Base-by-base conservation (phyloP, 305 asterid genomes). In the Solanum chacoense region DNA sequence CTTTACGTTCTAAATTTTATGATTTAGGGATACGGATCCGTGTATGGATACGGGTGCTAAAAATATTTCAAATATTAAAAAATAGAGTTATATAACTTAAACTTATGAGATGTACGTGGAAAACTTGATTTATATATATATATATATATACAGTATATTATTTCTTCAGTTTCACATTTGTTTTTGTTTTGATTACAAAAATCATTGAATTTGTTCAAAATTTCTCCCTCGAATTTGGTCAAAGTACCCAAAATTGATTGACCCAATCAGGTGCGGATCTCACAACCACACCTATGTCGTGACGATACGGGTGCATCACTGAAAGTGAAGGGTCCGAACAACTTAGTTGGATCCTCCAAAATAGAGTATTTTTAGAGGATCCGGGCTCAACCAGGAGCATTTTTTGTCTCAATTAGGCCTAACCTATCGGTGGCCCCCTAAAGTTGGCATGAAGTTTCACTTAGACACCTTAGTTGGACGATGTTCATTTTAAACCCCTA, bases 371-470 rank as follows among this genome's bases (percentile, higher is more conserved):
- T 40, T 59, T 59, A 59, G 6, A 59, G 26, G 69, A 59, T 59
- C 0, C 11, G 3, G 1, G 69, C 12, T 8, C 11, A 59, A 59
- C 26, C 0, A 20, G 5, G 24, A 22, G 4, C 69, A 59, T 59
- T 59, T 59, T 59, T 8, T 0, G 35, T 34, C 34, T 32, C 34
- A 32, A 32, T 32, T 32, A 32, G 34, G 34, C 34, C 34, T 32
- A 32, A 32, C 34, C 34, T 32, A 32, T 32, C 6, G 34, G 34
- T 32, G 34, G 34, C 34, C 34, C 34, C 34, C 34, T 32, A 32
- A 32, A 32, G 34, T 32, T 32, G 34, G 6, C 34, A 32, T 32
- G 34, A 32, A 32, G 34, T 32, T 32, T 4, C 34, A 32, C 34
- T 32, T 31, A 31, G 34, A 31, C 34, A 31, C 34, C 34, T 31